These are phyloP conservation scores for Escovopsis sp. DNA, from an alignment of 2,329 filamentous ascomycete genomes.

Conservation along the genomic window DNA sequence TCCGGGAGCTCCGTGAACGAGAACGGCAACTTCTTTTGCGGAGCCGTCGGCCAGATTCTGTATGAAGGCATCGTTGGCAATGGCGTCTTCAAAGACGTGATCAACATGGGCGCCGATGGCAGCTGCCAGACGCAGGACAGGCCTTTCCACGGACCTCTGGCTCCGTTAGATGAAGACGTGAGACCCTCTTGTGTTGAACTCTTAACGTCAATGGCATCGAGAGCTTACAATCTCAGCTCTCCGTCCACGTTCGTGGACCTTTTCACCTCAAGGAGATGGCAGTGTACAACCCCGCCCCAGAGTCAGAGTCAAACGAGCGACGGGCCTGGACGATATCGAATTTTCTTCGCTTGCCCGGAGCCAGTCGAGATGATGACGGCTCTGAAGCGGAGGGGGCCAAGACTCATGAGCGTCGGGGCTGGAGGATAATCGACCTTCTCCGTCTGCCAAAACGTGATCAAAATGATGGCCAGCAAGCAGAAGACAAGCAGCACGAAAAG, in stretches of 20 bases:
- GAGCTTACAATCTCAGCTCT: slow-evolving; percentile 35
- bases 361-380: too few species aligned
- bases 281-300: slow-evolving; percentile 43
- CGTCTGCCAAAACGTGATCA: too few species aligned
- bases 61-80: slow-evolving; percentile 46
- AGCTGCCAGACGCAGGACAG: slow-evolving; percentile 38
- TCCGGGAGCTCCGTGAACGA: slow-evolving; percentile 20
- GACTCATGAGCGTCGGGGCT: too few species aligned
- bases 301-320: slow-evolving; percentile 18
- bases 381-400: too few species aligned
- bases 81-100: slow-evolving; percentile 52
- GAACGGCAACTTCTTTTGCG: slow-evolving; percentile 51
- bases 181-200: slow-evolving; percentile 13
- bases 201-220: too few species aligned
- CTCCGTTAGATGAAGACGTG: slow-evolving; percentile 59
- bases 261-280: slow-evolving; percentile 52
- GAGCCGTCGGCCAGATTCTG: slow-evolving; percentile 49
- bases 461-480: too few species aligned
- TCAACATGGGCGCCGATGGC: slow-evolving; percentile 39
- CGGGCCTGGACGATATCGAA: slow-evolving; percentile 5
- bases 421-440: too few species aligned
- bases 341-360: slow-evolving; percentile 12
- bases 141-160: slow-evolving; percentile 44
- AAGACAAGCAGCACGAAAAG: too few species aligned
- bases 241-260: slow-evolving; percentile 59